phyloP scores from a whole-genome alignment of 2,329 filamentous ascomycete species.

The Leptosphaerulina australis region DNA sequence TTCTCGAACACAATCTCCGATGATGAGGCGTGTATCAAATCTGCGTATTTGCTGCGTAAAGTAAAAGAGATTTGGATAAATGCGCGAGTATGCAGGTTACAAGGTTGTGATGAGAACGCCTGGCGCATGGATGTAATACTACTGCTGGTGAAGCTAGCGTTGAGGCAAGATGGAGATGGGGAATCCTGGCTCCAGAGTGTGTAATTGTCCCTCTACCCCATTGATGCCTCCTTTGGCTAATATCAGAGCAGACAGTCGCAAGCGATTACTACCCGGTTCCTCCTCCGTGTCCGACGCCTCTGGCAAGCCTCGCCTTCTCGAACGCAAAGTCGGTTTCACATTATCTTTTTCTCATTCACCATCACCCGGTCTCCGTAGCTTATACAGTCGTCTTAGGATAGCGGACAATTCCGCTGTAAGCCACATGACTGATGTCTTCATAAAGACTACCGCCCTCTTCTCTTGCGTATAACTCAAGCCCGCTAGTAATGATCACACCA shows the following conservation, averaged over 20 bases:
- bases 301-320: constrained; percentile 21
- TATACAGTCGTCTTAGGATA: constrained; percentile 19
- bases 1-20: constrained; percentile 3
- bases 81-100: constrained; percentile 13
- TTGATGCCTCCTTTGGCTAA: background rate
- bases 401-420: constrained; percentile 19
- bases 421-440: constrained; percentile 25
- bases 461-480: constrained; percentile 27
- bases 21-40: constrained; percentile 7
- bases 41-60: constrained; percentile 16
- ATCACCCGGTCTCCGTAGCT: constrained; percentile 20
- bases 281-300: constrained; percentile 16
- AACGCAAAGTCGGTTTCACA: constrained; percentile 28
- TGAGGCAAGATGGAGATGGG: constrained; percentile 16
- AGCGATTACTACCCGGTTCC: constrained; percentile 20
- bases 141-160: constrained; percentile 18
- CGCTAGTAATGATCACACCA: constrained; percentile 20
- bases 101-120: constrained; percentile 20
- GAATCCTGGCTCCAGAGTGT: constrained; percentile 22
- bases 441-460: constrained; percentile 28
- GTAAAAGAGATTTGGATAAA: constrained; percentile 23
- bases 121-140: constrained; percentile 19
- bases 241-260: constrained; percentile 20
- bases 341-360: constrained; percentile 25
- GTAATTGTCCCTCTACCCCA: constrained; percentile 10